A percentile compares a stretch with the other conserved stretches of the same genome.
These are phyloP conservation scores for Cercospora zeae-maydis DNA, from an alignment of 2,329 filamentous ascomycete genomes.

Conservation along the genomic window DNA sequence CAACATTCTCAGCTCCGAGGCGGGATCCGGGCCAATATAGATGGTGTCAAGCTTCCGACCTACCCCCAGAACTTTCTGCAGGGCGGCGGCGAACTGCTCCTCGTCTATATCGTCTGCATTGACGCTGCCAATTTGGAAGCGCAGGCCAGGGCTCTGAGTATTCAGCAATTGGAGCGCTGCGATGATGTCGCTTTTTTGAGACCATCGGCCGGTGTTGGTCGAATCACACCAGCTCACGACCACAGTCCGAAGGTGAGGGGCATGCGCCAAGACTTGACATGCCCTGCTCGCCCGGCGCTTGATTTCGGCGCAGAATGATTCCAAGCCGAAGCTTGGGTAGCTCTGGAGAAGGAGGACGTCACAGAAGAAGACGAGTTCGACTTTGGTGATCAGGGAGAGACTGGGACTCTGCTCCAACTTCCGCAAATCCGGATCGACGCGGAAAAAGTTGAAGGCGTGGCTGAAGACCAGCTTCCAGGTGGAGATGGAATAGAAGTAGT, in stretches of 20 bases:
- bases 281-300: conserved; percentile 28
- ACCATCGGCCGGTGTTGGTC: conserved; percentile 27
- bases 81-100: conserved; percentile 22
- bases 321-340: conserved; percentile 34
- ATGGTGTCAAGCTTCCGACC: conserved; percentile 13
- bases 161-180: conserved; percentile 23
- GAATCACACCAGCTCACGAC: conserved; percentile 36
- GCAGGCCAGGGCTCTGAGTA: conserved; percentile 16
- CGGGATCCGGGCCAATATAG: conserved; percentile 13
- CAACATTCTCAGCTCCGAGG: conserved; percentile 25
- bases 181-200: conserved; percentile 32
- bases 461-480: conserved; percentile 36
- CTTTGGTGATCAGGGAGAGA: conserved; percentile 28
- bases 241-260: conserved; percentile 25
- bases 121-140: conserved; percentile 30
- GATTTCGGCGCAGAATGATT: conserved; percentile 34
- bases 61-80: conserved; percentile 25
- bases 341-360: conserved; percentile 32
- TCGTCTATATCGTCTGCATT: conserved; percentile 26
- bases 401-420: conserved; percentile 25
- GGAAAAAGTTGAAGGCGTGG: conserved; percentile 40
- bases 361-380: conserved; percentile 37
- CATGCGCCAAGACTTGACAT: conserved; percentile 31
- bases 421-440: conserved; percentile 34
- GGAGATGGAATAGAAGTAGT: conserved; percentile 33